Evolutionary conservation across 2,329 filamentous ascomycete genomes (phyloP).

Genomic region (Pseudogymnoascus sp.): DNA sequence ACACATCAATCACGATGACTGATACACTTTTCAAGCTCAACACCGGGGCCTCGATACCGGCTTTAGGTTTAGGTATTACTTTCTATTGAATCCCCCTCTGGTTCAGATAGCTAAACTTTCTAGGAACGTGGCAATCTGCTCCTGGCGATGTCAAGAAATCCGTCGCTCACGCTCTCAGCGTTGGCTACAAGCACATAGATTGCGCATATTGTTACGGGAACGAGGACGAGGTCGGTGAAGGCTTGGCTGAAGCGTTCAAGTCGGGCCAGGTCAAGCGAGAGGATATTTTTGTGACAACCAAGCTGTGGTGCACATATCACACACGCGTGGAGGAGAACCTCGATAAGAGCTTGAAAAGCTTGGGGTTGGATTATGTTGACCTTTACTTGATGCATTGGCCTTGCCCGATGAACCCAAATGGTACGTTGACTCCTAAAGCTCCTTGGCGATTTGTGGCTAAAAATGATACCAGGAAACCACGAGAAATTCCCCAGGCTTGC

Average conservation of each 20-base stretch:
- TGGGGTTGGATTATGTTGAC: slow-evolving; percentile 44
- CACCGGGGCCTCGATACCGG: slow-evolving; percentile 32
- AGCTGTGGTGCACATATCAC: slow-evolving; percentile 34
- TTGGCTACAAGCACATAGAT: slow-evolving; percentile 49
- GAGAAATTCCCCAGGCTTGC: slow-evolving; percentile 12
- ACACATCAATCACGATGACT: background rate
- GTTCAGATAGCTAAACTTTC: background rate
- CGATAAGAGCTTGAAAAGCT: slow-evolving; percentile 26
- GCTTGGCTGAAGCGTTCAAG: slow-evolving; percentile 64
- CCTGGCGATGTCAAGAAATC: slow-evolving; percentile 37
- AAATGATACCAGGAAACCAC: slow-evolving; percentile 16
- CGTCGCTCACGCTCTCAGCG: slow-evolving; percentile 33
- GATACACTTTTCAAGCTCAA: slow-evolving; percentile 28
- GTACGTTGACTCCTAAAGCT: slow-evolving; percentile 29
- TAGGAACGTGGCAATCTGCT: slow-evolving; percentile 21
- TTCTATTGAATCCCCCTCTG: background rate
- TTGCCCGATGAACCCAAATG: slow-evolving; percentile 60
- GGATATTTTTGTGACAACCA: slow-evolving; percentile 33
- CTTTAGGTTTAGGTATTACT: slow-evolving; percentile 35
- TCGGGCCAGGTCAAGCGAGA: slow-evolving; percentile 40
- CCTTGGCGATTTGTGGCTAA: background rate
- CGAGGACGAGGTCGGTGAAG: slow-evolving; percentile 75
- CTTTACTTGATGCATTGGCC: slow-evolving; percentile 48
- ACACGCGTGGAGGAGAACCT: slow-evolving; percentile 34
- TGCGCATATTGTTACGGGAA: slow-evolving; percentile 69